phyloP scores from a whole-genome alignment of 2,329 filamentous ascomycete genomes.

The Fusarium sp. region DNA sequence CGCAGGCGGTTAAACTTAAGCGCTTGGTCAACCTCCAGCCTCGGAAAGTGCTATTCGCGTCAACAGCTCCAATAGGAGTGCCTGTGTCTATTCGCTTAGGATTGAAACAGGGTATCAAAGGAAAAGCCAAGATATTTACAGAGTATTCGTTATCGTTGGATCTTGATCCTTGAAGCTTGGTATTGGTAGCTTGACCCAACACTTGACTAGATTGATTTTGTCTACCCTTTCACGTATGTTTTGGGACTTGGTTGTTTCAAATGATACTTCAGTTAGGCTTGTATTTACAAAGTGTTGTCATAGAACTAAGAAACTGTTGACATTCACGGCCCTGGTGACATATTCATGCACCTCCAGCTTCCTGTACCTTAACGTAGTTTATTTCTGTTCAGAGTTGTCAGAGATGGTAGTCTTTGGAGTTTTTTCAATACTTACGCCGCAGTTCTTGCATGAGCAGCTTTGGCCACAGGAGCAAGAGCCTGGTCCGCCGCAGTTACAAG shows the following conservation, averaged over 20 bases:
- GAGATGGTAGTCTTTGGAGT: accelerated
- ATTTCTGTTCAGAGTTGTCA: not conserved
- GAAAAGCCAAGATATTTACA: too few relatives aligned
- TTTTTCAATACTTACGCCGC: not conserved
- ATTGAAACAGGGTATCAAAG: not conserved
- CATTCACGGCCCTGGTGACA: too few relatives aligned
- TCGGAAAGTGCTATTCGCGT: not conserved
- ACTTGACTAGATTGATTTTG: too few relatives aligned
- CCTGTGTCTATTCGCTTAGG: not conserved
- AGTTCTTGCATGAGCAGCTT: conserved; percentile 16
- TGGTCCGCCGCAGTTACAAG: not conserved
- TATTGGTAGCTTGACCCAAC: not conserved
- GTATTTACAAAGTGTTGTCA: not conserved
- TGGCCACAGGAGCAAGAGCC: conserved; percentile 7
- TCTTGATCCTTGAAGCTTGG: not conserved
- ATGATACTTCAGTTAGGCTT: accelerated
- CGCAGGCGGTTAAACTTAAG: not conserved
- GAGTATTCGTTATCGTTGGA: too few relatives aligned
- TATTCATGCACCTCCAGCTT: not conserved
- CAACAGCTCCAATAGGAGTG: not conserved
- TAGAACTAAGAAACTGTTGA: not conserved
- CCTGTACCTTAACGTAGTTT: accelerated
- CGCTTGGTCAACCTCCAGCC: not conserved
- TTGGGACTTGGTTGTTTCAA: accelerated
- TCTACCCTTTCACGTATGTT: not conserved